These are phyloP conservation scores for Sporothrix euskadiensis DNA, from an alignment of 2,329 filamentous ascomycete genomes.

Conservation along the genomic window DNA sequence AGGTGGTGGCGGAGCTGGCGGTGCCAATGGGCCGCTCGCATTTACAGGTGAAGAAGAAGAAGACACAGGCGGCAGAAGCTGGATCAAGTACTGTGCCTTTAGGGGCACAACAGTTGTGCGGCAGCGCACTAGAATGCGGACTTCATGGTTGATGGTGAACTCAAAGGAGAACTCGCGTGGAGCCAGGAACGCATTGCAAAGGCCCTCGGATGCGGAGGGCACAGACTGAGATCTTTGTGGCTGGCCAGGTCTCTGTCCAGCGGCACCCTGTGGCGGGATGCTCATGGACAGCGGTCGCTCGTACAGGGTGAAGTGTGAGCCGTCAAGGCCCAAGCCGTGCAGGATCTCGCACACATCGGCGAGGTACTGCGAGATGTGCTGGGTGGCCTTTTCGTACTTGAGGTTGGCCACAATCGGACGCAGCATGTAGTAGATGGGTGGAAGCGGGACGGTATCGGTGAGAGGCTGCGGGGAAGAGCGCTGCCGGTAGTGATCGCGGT, in stretches of 20 bases:
- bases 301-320: slow-evolving; percentile 29
- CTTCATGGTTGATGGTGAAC: slow-evolving; percentile 48
- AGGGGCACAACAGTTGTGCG: slow-evolving; percentile 49
- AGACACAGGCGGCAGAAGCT: slow-evolving; percentile 41
- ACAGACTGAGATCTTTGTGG: slow-evolving; percentile 20
- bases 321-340: slow-evolving; percentile 35
- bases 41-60: background rate
- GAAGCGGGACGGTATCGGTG: slow-evolving; percentile 43
- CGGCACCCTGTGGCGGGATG: background rate
- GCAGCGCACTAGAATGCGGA: slow-evolving; percentile 47
- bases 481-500: slow-evolving; percentile 61
- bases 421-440: slow-evolving; percentile 52
- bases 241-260: slow-evolving; percentile 44
- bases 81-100: slow-evolving; percentile 49
- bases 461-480: slow-evolving; percentile 59
- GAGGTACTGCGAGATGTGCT: slow-evolving; percentile 44
- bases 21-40: background rate
- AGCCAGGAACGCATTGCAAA: slow-evolving; percentile 48
- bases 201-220: slow-evolving; percentile 47
- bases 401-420: slow-evolving; percentile 54
- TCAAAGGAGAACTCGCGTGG: slow-evolving; percentile 47
- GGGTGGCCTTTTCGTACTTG: slow-evolving; percentile 47
- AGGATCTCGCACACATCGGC: slow-evolving; percentile 48
- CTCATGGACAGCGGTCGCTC: slow-evolving; percentile 29
- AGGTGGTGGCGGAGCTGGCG: slow-evolving; percentile 24